Conservation (phyloP, 2,329 filamentous ascomycete genomes). For the Drechslerella dactyloides region DNA sequence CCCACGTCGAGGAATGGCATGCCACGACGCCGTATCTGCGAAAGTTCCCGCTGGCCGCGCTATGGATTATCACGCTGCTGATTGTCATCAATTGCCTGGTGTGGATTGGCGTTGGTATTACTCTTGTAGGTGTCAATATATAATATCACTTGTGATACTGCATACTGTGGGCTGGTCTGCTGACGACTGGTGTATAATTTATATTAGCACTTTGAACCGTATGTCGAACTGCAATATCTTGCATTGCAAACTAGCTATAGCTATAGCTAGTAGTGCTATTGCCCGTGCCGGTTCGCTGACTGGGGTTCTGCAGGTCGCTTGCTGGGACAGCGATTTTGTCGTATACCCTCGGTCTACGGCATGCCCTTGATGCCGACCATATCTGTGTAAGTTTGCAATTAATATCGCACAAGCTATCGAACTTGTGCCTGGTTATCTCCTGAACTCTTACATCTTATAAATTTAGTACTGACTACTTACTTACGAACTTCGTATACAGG, state of each 20-base stretch:
- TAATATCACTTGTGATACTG: constrained; percentile 1
- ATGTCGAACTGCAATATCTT: constrained; percentile 7
- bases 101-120: constrained; percentile 64
- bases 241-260: background rate
- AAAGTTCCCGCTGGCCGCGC: constrained; percentile 56
- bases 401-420: background rate
- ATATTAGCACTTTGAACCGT: constrained; percentile 46
- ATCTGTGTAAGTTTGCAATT: constrained; percentile 64
- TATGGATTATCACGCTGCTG: constrained; percentile 64
- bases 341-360: constrained; percentile 86
- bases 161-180: background rate
- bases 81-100: constrained; percentile 63
- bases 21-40: constrained; percentile 51
- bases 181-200: background rate
- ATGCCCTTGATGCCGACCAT: constrained; percentile 98
- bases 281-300: too few species aligned
- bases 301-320: constrained; percentile 62
- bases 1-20: constrained; percentile 20
- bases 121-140: constrained; percentile 55
- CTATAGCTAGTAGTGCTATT: background rate
- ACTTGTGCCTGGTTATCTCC: background rate
- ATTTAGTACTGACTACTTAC: too few species aligned
- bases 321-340: constrained; percentile 81
- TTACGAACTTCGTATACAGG: too few species aligned
- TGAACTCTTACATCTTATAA: too few species aligned